These are phyloP conservation scores for Exserohilum rostratum DNA, from an alignment of 2,329 filamentous ascomycete species.

Conservation along the genomic window DNA sequence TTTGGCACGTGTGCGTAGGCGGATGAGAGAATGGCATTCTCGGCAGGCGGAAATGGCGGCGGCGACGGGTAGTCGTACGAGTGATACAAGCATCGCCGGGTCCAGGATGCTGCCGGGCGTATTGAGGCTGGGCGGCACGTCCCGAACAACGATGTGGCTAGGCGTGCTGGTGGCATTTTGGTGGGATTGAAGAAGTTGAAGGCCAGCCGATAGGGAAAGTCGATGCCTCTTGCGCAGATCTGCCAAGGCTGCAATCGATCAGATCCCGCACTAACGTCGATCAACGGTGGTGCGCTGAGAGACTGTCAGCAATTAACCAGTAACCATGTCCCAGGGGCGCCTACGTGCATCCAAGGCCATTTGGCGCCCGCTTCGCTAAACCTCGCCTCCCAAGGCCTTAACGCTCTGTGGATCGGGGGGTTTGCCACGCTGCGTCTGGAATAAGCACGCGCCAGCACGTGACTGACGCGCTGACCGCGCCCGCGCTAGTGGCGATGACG, in stretches of 20 bases:
- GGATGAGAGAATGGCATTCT: slow-evolving; percentile 79
- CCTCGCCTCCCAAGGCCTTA: not conserved
- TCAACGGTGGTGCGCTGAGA: not conserved
- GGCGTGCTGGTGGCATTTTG: slow-evolving; percentile 39
- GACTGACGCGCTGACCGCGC: slow-evolving; percentile 21
- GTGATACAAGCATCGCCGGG: slow-evolving; percentile 39
- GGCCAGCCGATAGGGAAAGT: slow-evolving; percentile 24
- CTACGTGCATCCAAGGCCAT: not conserved
- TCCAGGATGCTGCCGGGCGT: slow-evolving; percentile 19
- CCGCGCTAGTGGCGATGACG: slow-evolving; percentile 23
- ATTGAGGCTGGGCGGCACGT: slow-evolving; percentile 31
- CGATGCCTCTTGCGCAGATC: slow-evolving; percentile 19
- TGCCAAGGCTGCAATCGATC: slow-evolving; percentile 31
- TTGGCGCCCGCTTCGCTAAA: not conserved
- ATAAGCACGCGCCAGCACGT: slow-evolving; percentile 16
- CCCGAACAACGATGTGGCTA: slow-evolving; percentile 31
- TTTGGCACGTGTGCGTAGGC: slow-evolving; percentile 78
- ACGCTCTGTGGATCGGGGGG: not conserved
- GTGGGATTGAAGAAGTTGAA: slow-evolving; percentile 13
- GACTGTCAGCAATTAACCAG: not conserved
- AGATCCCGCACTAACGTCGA: slow-evolving; percentile 9
- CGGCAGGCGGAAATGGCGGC: slow-evolving; percentile 69
- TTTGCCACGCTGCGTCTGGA: not conserved
- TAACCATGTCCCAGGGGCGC: not conserved
- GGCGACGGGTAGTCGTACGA: slow-evolving; percentile 50